Conservation (phyloP, 345 rosid species). For the Lagerstroemia speciosa region DNA sequence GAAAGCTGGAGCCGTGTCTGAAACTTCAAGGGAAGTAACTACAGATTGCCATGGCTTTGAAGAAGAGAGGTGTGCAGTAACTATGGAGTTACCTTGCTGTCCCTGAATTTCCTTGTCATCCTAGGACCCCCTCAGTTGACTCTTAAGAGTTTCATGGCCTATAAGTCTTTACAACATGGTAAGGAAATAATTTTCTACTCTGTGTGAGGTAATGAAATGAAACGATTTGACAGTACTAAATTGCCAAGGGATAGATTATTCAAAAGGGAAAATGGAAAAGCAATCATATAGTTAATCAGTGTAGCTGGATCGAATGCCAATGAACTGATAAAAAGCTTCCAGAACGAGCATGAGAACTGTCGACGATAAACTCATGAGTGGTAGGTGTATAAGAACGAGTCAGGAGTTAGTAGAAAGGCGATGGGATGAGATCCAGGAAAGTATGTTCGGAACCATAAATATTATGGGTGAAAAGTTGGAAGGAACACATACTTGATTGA, state of each 20-base stretch:
- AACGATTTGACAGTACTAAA: neutral
- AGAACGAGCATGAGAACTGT: too few relatives aligned
- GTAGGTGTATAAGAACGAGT: neutral
- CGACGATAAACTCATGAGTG: too few relatives aligned
- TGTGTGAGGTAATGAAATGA: neutral
- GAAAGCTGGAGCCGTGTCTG: neutral
- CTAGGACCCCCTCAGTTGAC: neutral
- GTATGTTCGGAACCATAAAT: neutral
- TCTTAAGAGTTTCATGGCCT: neutral
- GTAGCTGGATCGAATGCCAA: too few relatives aligned
- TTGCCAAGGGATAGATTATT: neutral
- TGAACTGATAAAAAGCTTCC: too few relatives aligned
- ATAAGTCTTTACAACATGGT: neutral
- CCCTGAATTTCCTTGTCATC: neutral
- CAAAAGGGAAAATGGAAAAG: neutral
- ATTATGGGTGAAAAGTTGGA: neutral
- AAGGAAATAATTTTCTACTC: neutral
- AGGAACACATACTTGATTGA: neutral
- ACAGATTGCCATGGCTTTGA: neutral
- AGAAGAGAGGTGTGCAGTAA: neutral
- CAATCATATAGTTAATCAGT: too few relatives aligned
- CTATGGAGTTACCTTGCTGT: neutral
- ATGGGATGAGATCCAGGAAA: too few relatives aligned
- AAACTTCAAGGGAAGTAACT: neutral
- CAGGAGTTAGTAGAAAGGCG: neutral